Evolutionary conservation across 371 early-diverging fungal species (phyloP).

Genomic region (Mucor lusitanicus): DNA sequence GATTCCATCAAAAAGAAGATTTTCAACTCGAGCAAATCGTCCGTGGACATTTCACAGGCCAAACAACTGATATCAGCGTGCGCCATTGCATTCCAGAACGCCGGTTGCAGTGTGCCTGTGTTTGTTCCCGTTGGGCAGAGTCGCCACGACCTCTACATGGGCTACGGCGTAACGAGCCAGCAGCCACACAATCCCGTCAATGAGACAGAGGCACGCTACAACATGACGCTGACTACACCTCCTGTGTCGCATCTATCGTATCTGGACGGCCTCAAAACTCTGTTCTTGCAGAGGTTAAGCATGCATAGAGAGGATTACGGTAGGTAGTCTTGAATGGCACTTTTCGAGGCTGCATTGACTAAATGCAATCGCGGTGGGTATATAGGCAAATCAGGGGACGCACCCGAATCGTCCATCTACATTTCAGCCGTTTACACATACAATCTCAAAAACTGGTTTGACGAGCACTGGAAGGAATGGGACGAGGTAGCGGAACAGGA

Average conservation of each 20-base stretch:
- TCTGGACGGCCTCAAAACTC: constrained; percentile 57
- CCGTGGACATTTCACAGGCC: constrained; percentile 62
- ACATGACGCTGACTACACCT: constrained; percentile 60
- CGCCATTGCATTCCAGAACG: constrained; percentile 74
- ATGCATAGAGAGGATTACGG: constrained; percentile 40
- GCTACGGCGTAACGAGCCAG: constrained; percentile 46
- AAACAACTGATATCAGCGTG: constrained; percentile 73
- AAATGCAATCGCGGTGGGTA: neutral
- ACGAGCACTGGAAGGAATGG: constrained; percentile 60
- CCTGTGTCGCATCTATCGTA: constrained; percentile 59
- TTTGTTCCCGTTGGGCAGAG: constrained; percentile 76
- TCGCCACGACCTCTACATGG: constrained; percentile 65
- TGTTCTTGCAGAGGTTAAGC: constrained; percentile 57
- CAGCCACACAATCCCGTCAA: constrained; percentile 14
- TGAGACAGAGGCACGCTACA: constrained; percentile 59
- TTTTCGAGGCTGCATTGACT: neutral
- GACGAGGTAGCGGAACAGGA: constrained; percentile 21
- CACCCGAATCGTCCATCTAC: neutral
- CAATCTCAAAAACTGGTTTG: constrained; percentile 56
- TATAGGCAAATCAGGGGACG: neutral
- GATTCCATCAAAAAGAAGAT: constrained; percentile 37
- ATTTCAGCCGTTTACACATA: constrained; percentile 57
- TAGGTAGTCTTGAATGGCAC: constrained; percentile 5
- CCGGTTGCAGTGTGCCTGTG: constrained; percentile 70
- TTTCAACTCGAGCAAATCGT: constrained; percentile 26